phyloP scores from a whole-genome alignment of 202 grass and related monocot genomes.

The Panicum virgatum region DNA sequence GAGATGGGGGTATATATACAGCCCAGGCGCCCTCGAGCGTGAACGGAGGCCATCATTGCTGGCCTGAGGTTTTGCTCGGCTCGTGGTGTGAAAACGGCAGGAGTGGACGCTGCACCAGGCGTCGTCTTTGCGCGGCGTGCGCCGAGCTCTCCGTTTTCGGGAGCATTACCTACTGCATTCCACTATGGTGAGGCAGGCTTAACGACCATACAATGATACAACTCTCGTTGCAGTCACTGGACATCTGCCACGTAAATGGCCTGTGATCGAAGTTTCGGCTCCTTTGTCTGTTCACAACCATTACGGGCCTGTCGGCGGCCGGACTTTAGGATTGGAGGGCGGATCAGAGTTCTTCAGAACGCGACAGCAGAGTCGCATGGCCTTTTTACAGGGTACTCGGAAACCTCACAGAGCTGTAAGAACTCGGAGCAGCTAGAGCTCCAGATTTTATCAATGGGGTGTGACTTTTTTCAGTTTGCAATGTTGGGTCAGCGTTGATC shows the following conservation, averaged over 20 bases:
- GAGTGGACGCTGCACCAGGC: conserved; percentile 42
- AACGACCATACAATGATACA: conserved; percentile 8
- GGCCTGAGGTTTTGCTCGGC: conserved; percentile 19
- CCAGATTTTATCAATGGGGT: not conserved
- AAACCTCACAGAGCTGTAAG: not conserved
- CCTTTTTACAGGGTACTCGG: conserved; percentile 17
- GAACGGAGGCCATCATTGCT: conserved; percentile 22
- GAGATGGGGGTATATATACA: conserved; percentile 43
- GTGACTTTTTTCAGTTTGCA: not conserved
- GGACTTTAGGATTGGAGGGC: not conserved
- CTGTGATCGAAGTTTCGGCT: conserved; percentile 25
- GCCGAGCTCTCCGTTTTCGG: conserved; percentile 24
- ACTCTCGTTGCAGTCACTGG: not conserved
- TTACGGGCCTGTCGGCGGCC: conserved; percentile 17
- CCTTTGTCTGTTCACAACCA: conserved; percentile 18
- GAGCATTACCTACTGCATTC: conserved; percentile 50
- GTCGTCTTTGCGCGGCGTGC: conserved; percentile 27
- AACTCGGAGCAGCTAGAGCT: not conserved
- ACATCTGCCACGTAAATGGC: conserved; percentile 36
- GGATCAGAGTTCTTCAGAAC: conserved; percentile 36
- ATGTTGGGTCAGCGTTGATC: not conserved
- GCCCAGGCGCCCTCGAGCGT: not conserved
- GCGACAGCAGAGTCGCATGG: conserved; percentile 19
- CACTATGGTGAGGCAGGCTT: conserved; percentile 41
- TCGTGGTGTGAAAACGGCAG: conserved; percentile 33